Base-by-base conservation (phyloP, 2,329 filamentous ascomycete species). In the Periconia digitata region DNA sequence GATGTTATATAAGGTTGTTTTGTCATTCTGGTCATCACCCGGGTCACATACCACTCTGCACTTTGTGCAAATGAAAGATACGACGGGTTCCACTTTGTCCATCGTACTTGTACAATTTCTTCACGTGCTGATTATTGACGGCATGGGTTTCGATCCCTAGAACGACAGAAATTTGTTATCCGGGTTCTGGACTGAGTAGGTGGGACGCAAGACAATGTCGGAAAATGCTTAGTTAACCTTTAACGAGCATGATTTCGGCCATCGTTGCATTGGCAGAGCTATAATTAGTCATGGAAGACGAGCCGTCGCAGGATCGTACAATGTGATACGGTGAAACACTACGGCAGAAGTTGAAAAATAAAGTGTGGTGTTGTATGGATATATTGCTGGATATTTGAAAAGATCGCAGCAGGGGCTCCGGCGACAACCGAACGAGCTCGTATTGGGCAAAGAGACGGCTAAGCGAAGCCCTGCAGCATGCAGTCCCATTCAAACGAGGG, bases 41-140 rank as follows among this genome's bases (percentile, higher is more conserved):
- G 49, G 52, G 47, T 44, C 44, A 42, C 45, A 48, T 46, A 51
- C 46, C 47, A 49, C 46, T 36, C n/a, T 41, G 44, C 47, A 66
- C 61, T 64, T 53, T 66, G 47, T 41, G 22, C 50, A 67, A 59
- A 68, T 68, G 63, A 67, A 66, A 62, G 54, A 66, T 68, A 67
- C 64, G 64, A 60, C 42, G 21, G 39, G 18, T 42, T 42, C 45
- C 49, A 51, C 46, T 51, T 50, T 61, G 41, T 35, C 45, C 39
- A 43, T 50, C 52, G 49, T 60, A 52, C 49, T 29, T 32, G 18
- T 45, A 40, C 42, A 36, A 51, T 42, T 44, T 50, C 41, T 59
- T 54, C 62, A 64, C 53, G 49, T 62, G 52, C 53, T 38, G 43
- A 40, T 50, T 54, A 60, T 53, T 55, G 39, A 21, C 43, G 44